Base-by-base conservation (phyloP, 371 early-diverging fungal genomes). In the Choanephora cucurbitarum region DNA sequence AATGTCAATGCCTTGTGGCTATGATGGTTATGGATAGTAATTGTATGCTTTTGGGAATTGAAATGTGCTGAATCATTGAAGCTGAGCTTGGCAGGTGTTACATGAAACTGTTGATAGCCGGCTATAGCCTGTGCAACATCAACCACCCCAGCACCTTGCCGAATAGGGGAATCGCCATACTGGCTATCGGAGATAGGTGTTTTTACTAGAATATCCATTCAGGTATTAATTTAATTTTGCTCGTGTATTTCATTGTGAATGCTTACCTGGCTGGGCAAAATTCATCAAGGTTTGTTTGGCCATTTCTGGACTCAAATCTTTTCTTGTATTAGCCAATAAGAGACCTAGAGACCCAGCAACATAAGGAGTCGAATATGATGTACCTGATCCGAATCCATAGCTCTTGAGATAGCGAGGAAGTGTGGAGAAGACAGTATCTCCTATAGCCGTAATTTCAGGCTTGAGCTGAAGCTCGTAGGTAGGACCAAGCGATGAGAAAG, bases 91-190 rank as follows among this genome's bases (percentile, higher is more conserved):
- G 88, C 70, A 34, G 91, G 93, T 8, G 57, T 55, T 34, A 90
- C 77, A 11, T 72, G 49, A 17, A 83, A 72, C 22, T 73, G 67
- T 7, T 57, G 18, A 52, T 54, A 62, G 23, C 84, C 64, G 23
- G 50, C 54, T 56, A 90, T 65, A 46, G 92, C 81, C 48, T 79
- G 66, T 63, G 68, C 62, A 39, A 85, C 72, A 69, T 91, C 79
- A 47, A 91, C 66, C 19, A 89, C 64, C 45, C 90, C 93, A 42
- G 88, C 79, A 37, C 93, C 93, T 67, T 89, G 87, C 32, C 69
- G 54, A 48, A 70, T 70, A 59, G 73, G 69, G 57, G 81, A 68
- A 44, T 77, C 60, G 49, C 62, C 74, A 59, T 51, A 62, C 24
- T 44, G 40, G 13, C 41, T 19, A 41, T 48, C 47, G 56, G 58